Base-by-base conservation (phyloP, 768 basidiomycete species). In the Termitomyces sp. region DNA sequence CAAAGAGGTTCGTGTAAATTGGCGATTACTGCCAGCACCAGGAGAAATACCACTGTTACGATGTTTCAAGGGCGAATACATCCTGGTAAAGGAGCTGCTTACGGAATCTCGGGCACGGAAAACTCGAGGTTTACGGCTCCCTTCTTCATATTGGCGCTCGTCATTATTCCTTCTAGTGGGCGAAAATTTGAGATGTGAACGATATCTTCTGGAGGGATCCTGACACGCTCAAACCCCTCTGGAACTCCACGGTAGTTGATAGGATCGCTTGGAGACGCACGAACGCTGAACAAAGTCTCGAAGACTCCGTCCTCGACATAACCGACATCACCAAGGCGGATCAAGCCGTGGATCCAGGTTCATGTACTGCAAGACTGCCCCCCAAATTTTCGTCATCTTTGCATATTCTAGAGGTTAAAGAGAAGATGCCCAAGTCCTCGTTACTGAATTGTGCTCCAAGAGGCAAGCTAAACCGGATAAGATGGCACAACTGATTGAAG, bases 311-410 rank as follows among this genome's bases (percentile, higher is more conserved):
- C 65, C 16, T 57, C 56, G 18, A 67, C 57, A 48, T 65, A 55
- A 33, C 63, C 62, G 8, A 67, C 64, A 52, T 68, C 64, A 38
- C 67, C 67, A 22, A 68, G 59, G 45, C 61, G 52, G n/a, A n/a
- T n/a, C n/a, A n/a, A n/a, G n/a, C n/a, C n/a, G n/a, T n/a, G n/a
- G n/a, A n/a, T n/a, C n/a, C n/a, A n/a, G n/a, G n/a, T n/a, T n/a
- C n/a, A n/a, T n/a, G n/a, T n/a, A n/a, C n/a, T n/a, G n/a, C n/a
- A n/a, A n/a, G n/a, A n/a, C n/a, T n/a, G n/a, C n/a, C n/a, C n/a
- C n/a, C n/a, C n/a, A n/a, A n/a, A n/a, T n/a, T n/a, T n/a, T n/a
- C n/a, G n/a, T n/a, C n/a, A n/a, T n/a, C n/a, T n/a, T n/a, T n/a
- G n/a, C n/a, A n/a, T n/a, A n/a, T n/a, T n/a, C n/a, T n/a, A n/a